These are phyloP conservation scores for Solanum medicagineum DNA, from an alignment of 257 asterid species.

Conservation along the genomic window DNA sequence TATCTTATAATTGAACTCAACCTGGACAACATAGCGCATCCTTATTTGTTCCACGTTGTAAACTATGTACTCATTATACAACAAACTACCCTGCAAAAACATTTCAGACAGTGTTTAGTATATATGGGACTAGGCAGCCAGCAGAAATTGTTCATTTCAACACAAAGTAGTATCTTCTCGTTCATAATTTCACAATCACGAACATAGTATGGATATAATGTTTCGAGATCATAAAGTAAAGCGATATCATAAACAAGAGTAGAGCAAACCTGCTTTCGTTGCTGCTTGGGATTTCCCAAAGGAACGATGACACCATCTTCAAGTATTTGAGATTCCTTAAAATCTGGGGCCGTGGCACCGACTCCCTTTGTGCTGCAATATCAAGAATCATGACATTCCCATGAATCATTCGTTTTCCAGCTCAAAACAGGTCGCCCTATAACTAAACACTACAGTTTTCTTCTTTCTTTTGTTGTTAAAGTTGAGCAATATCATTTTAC, in stretches of 20 bases:
- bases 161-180: neutral
- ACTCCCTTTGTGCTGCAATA: constrained; percentile 82
- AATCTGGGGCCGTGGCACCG: constrained; percentile 76
- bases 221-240: neutral
- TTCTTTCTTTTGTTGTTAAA: neutral
- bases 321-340: constrained; percentile 39
- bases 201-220: neutral
- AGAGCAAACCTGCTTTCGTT: constrained; percentile 30
- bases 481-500: neutral
- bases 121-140: neutral
- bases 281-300: constrained; percentile 60
- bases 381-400: neutral
- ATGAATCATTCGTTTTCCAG: neutral
- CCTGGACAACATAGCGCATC: constrained; percentile 85
- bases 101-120: neutral
- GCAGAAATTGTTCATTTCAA: neutral
- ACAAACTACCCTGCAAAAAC: constrained; percentile 44
- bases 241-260: neutral
- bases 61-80: constrained; percentile 85
- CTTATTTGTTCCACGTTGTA: constrained; percentile 85
- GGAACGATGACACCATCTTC: constrained; percentile 85
- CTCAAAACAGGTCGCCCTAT: neutral
- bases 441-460: neutral
- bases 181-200: neutral
- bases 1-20: constrained; percentile 51